These are phyloP conservation scores for Myotisia sp. DNA, from an alignment of 2,329 filamentous ascomycete species.

Conservation along the genomic window DNA sequence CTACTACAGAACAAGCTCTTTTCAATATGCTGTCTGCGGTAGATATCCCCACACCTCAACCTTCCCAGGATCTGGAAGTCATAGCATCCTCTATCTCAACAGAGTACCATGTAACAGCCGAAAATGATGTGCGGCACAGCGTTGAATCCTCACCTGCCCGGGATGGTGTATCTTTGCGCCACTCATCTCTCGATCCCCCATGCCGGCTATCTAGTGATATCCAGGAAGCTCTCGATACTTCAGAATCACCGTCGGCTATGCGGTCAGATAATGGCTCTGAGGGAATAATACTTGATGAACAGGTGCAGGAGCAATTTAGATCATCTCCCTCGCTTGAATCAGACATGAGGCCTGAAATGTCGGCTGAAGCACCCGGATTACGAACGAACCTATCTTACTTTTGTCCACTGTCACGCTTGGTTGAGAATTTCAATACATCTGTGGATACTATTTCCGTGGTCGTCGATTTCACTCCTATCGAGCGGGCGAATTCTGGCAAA, in stretches of 20 bases:
- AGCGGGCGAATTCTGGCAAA: conserved; percentile 24
- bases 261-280: no score
- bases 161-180: no score
- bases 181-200: no score
- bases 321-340: background rate
- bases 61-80: conserved; percentile 1
- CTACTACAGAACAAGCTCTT: background rate
- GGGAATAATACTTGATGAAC: no score
- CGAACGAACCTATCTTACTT: conserved; percentile 32
- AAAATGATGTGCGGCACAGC: no score
- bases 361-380: conserved; percentile 21
- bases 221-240: no score
- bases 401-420: conserved; percentile 28
- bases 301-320: no score
- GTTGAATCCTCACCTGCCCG: no score
- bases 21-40: no score
- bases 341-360: conserved; percentile 3
- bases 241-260: no score
- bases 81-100: background rate
- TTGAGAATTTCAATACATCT: conserved; percentile 26
- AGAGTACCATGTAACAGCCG: no score
- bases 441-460: conserved; percentile 32
- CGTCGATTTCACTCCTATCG: conserved; percentile 19
- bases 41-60: conserved; percentile 5
- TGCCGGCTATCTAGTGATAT: no score